Base-by-base conservation (phyloP, 192 early-diverging fungal species). In the Anaeromyces robustus region DNA sequence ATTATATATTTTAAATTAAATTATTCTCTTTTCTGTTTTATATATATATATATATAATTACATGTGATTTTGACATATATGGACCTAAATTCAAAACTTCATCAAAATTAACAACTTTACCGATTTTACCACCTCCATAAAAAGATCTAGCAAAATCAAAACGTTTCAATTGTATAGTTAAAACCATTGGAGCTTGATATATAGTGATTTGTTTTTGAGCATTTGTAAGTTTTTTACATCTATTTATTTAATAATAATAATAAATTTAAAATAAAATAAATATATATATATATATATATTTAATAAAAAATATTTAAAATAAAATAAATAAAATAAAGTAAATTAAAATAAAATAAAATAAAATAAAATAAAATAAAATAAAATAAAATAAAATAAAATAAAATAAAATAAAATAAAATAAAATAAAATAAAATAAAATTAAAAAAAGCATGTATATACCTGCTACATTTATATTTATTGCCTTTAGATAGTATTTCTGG, bases 151-250 rank as follows among this genome's bases (percentile, higher is more conserved):
- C 85, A 80, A 86, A 93, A 43, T 89, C 92, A 82, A 97, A 97
- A 26, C 96, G 88, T 85, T 97, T 97, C 37, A 97, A 86, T 77
- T 97, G 96, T 29, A 97, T 80, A 13, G 87, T 90, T 39, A 97
- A 81, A 30, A 93, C 86, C 39, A 87, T 85, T 30, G 96, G 96
- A 22, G 93, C 85, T 30, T 88, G 84, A 77, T 94, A 88, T 22
- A 97, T 87, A 0, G 92, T 91, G 88, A 95, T 90, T 81, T 92
- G 89, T 83, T 97, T 97, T 77, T 87, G 85, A 12, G 94, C 96
- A 77, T 93, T 92, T 0, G 93, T 93, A 13, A 92, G 87, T 34
- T 87, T 84, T 78, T 90, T 89, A 86, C 96, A 97, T 78, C 91
- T 94, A 52, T 29, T 29, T 39, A 30, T 79, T 68, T 12, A 30